Base-by-base conservation (phyloP, 306 rosid species). In the Quercus gilva region DNA sequence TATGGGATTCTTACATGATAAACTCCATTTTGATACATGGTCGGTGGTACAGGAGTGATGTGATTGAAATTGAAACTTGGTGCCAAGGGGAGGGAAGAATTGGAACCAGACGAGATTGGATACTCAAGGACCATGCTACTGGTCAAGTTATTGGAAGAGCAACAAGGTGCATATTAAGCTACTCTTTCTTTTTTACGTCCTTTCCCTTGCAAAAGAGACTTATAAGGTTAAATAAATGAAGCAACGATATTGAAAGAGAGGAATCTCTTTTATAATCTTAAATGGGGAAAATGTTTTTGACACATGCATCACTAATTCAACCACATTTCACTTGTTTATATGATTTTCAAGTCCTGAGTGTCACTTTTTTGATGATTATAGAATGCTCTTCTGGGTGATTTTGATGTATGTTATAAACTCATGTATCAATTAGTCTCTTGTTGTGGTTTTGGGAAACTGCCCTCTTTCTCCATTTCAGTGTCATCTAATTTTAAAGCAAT, bases 21-120 rank as follows among this genome's bases (percentile, higher is more conserved):
- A 74, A 25, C 37, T 69, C 84, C 71, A 80, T 72, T 60, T 70
- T 57, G 51, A 74, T 8, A 71, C 74, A 74, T n/a, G 60, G 76
- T 17, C 23, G 9, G 23, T 79, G 89, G 70, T 37, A 81, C 85
- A 95, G 98, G 99, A 87, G 99, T 84, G 99, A 95, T 76, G 93
- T 93, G 55, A 91, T 95, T 88, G 99, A 95, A 87, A 90, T 93
- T 78, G 98, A 95, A 84, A 95, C 99, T 59, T 91, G 97, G 94
- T 93, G 96, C 86, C 97, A 93, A 85, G 89, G 88, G 35, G 99
- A 95, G 69, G 98, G 99, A 53, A 89, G 96, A 86, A 92, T 89
- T 73, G 99, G 98, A 84, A 90, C 93, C 35, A 90, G 99, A 81
- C 97, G 97, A 67, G 99, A 95, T 83, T 95, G 97, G 92, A 91